Base-by-base conservation (phyloP, 2,329 filamentous ascomycete species). In the Botrytis porri region DNA sequence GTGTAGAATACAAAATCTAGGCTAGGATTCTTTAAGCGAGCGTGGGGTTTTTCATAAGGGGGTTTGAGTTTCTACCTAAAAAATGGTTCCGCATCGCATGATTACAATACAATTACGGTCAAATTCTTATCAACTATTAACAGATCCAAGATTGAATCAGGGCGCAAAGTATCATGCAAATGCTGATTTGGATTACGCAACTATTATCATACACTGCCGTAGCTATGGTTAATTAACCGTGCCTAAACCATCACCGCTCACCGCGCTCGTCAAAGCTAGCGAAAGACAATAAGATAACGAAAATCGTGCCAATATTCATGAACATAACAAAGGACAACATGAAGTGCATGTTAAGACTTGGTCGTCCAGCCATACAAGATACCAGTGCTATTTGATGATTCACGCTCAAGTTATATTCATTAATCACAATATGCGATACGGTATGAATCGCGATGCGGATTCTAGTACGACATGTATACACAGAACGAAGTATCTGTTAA, bases 281-380 rank as follows among this genome's bases (percentile, higher is more conserved):
- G 6, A 37, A 37, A n/a, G 1, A 22, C 7, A 39, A 0, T 39
- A 1, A 25, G 20, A 10, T 2, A 16, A 39, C 9, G 25, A 3
- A 22, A 37, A 25, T 8, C 5, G 4, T 22, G 8, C 7, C 12
- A 14, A 37, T 14, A 18, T 25, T 8, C 0, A 16, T 61, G 14
- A n/a, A 0, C 2, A 0, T n/a, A 14, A 22, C 12, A 39, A 35
- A 35, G 9, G 2, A 3, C 0, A 39, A 20, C 12, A 22, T 7
- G 1, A 37, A 61, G 10, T 7, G 10, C 22, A 3, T 4, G 1
- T n/a, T 25, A 7, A 61, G 0, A 7, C 10, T 39, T 25, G 3
- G 10, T 14, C 20, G 0, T 8, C 6, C 6, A 37, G 59, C 12
- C 20, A 10, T 37, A 37, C 10, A 16, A 16, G 2, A 10, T 8